Base-by-base conservation (phyloP, 179 eudicot species). In the Vitellaria paradoxa region DNA sequence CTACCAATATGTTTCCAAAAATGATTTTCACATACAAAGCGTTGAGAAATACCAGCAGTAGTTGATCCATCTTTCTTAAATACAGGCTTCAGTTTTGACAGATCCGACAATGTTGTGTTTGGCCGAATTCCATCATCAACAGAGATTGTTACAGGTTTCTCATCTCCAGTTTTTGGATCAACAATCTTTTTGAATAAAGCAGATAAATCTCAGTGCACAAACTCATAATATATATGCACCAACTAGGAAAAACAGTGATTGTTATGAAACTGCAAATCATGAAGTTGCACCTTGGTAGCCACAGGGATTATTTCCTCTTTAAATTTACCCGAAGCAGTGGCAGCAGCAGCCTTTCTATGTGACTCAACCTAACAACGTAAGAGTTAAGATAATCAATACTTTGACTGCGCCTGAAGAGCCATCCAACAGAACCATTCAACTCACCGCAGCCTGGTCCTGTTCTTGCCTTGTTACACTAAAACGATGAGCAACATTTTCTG, bases 401-500 rank as follows among this genome's bases (percentile, higher is more conserved):
- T 13, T 63, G 64, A 56, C 7, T 26, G 45, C 7, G 66, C 50
- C n/a, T 23, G 70, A 74, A 59, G 56, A 71, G 76, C 14, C 46
- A 65, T 45, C 45, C 26, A 65, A 69, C 21, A 79, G 53, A 45
- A 37, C 50, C 53, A 74, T 62, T 76, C 40, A 81, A 79, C 93
- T 85, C 83, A 96, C 99, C 17, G 99, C 99, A 84, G 97, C 99
- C 78, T 90, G 93, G 74, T 96, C 99, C 85, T 93, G 99, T 78
- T 96, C 98, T 85, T 83, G 82, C 76, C 99, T 86, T 56, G 99
- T 86, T 64, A 96, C 89, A 30, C 93, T 91, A 87, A 85, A 93
- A 50, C 89, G 92, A 20, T 82, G 82, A 9, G 98, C 97, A 70
- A 96, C 93, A 85, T 91, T 96, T 85, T 96, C 99, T 64, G 99